Base-by-base conservation (phyloP, 805 yeast species). In the Candida lessepsii region DNA sequence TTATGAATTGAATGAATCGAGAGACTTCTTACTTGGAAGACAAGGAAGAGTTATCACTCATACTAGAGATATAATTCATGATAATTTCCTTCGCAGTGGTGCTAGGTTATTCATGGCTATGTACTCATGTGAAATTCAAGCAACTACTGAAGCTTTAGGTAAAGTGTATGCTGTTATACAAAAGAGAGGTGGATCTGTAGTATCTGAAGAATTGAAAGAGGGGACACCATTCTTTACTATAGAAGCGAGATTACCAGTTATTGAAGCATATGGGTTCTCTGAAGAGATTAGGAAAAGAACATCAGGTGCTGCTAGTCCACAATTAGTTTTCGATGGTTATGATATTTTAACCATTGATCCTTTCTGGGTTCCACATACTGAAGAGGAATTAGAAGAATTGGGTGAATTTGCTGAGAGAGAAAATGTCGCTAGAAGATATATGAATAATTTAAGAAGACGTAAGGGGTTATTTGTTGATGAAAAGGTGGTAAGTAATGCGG, bases 301-400 rank as follows among this genome's bases (percentile, higher is more conserved):
- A 0, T 86, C 96, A 1, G 99, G 99, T 43, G 96, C 96, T 2
- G 99, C 99, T 2, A 84, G 86, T 53, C 99, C 99, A 0, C 99
- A 93, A 61, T 71, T 93, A 39, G 86, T 90, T 8, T 93, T 91
- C 54, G 76, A 85, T 20, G 98, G 98, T 1, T 93, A 77, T 58
- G 93, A 89, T 53, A 68, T 82, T 47, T 77, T 91, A 37, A 95
- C 89, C 48, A 77, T 84, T 49, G 98, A 93, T 69, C 99, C 99
- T 32, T 93, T 86, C 71, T 93, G 99, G 99, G 96, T 93, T 11
- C 99, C 99, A 10, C 86, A 93, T 2, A 93, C 99, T 0, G 97
- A 87, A 52, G 97, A 89, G 59, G 99, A 93, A 60, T 63, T 93
- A 33, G 98, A 93, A 58, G 95, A 88, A 43, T 68, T 87, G 32